Percentiles rank a stretch among this genome's conserved stretches.
phyloP scores from a whole-genome alignment of 2,329 filamentous ascomycete genomes.

The Fusarium virguliforme region DNA sequence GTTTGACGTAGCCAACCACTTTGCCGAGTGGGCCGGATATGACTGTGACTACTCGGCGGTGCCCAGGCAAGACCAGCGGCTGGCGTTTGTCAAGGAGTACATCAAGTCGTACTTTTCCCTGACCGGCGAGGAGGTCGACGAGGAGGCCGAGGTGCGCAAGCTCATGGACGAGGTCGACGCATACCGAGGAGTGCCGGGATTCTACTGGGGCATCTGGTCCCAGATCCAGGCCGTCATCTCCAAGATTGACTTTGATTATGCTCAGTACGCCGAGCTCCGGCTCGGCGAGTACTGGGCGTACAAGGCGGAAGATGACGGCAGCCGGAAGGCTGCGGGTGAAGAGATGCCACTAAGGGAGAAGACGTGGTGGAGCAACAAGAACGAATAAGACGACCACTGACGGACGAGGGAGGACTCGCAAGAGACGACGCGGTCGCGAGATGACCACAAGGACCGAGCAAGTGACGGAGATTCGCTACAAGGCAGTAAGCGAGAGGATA shows the following conservation, averaged over 20 bases:
- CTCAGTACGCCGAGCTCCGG: constrained; percentile 87
- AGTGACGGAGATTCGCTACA: constrained; percentile 25
- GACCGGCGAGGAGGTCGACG: constrained; percentile 62
- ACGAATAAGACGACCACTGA: constrained; percentile 32
- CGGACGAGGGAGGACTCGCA: neutral
- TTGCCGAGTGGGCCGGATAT: constrained; percentile 98
- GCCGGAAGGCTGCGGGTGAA: constrained; percentile 65
- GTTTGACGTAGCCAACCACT: constrained; percentile 98
- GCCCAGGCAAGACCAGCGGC: constrained; percentile 82
- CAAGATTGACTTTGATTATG: constrained; percentile 97
- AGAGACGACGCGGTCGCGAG: constrained; percentile 3
- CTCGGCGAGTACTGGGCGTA: constrained; percentile 95
- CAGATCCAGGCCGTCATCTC: constrained; percentile 95
- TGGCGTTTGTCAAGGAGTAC: constrained; percentile 88
- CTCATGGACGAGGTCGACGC: constrained; percentile 87
- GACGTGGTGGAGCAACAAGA: constrained; percentile 75
- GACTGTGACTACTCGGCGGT: constrained; percentile 91
- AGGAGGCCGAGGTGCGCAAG: constrained; percentile 76
- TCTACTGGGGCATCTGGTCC: constrained; percentile 95
- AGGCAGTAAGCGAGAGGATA: constrained; percentile 25
- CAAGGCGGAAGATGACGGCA: constrained; percentile 81
- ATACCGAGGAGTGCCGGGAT: constrained; percentile 91
- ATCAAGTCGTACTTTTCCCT: constrained; percentile 79
- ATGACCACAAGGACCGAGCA: constrained; percentile 29
- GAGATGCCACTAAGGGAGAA: constrained; percentile 82